Base-by-base conservation (phyloP, 192 early-diverging fungal genomes). In the Geranomyces michiganensis region DNA sequence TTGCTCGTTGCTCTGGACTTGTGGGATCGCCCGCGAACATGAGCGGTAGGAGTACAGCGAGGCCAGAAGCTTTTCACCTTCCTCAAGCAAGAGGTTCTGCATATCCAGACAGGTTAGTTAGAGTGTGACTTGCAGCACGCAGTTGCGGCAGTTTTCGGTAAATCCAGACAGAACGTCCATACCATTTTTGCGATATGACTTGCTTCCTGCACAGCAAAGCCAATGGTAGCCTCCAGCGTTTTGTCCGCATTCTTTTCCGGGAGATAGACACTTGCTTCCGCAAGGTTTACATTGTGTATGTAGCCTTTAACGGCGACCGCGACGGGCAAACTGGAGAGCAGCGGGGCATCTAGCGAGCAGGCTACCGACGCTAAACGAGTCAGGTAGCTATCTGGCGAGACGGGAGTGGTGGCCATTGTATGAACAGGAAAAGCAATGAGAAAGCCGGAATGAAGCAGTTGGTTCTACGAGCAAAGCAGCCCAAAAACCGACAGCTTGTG, bases 11-110 rank as follows among this genome's bases (percentile, higher is more conserved):
- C 62, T 67, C 63, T 82, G 73, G 14, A 75, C 73, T 62, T 80
- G 84, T 8, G 84, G 82, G 5, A 85, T 82, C 13, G 80, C 81
- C 14, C 73, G 51, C 22, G 64, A 60, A 70, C 80, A 82, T 47
- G 68, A 68, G 15, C 82, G 67, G 61, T 79, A 82, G 43, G 77
- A 72, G 65, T 85, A 84, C 27, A 85, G 41, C 21, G 56, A 75
- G 8, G 76, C 33, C 3, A 83, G 59, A 12, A 83, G 67, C 56
- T 65, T 46, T 46, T 72, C n/a, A 22, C 82, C 82, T 48, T 76
- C 77, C 36, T 67, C 41, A 14, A 84, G 43, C 19, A 81, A 31
- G 15, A 61, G 48, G 48, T 77, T 77, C 82, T 84, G 41, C 36
- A 27, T 8, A 33, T 32, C 0, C 41, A 21, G 9, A 43, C 8